Evolutionary conservation across 805 yeast genomes (phyloP), one percentile per base, ranked within the genome.

Genomic region (Dipodascopsis uninucleata): DNA sequence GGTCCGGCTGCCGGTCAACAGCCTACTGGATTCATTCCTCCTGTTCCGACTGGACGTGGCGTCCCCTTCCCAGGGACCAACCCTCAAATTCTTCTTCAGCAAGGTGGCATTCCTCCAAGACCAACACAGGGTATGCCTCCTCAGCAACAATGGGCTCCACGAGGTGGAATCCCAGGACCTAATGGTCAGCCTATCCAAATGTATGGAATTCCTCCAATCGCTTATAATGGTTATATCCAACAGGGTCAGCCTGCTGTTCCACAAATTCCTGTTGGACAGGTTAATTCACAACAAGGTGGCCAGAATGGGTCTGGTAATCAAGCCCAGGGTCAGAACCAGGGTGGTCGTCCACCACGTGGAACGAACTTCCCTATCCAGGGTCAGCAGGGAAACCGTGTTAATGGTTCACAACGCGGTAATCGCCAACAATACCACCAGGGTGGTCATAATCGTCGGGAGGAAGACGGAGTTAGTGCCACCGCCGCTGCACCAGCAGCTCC

Each of bases 131-230:
- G 62, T 28, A 56, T 57, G 33, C 62, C 62, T 14, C 61, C 61
- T 37, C 65, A 61, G 53, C 69, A 64, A 45, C 70, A 66, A 58
- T 65, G 68, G 69, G 62, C 58, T 51, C 78, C 79, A 58, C 83
- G 79, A 64, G 81, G 79, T 53, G 49, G 43, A 17, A 74, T 79
- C 67, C 75, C 79, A 56, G 85, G 82, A 50, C 90, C 88, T 63
- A 82, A 81, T 67, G 95, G 93, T 58, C 88, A 82, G 68, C 94
- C 94, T 63, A 72, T 74, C 44, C 85, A 85, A 60, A 78, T 85
- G 64, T 86, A 86, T 74, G 85, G 82, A 57, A 79, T 85, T 67
- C 94, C 90, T 63, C 95, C 94, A 61, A 82, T 78, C 38, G 43
- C 35, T 22, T 80, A 77, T 68, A 78, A 76, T 65, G 79, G 74